Conservation (phyloP, 1,284 basidiomycete species). For the Hemileccinum hortonii region DNA sequence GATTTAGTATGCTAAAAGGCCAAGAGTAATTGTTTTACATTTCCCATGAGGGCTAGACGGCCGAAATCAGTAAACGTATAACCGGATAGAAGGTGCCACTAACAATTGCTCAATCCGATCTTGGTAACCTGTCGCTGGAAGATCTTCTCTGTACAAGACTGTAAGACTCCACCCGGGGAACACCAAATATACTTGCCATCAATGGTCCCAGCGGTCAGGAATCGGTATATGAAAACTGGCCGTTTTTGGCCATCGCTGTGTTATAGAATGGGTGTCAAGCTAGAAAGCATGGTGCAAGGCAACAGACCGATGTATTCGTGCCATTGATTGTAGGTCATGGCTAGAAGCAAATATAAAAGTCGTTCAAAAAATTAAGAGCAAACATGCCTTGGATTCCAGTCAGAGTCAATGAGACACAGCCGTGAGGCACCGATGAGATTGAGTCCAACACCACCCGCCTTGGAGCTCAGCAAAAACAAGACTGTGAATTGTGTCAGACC, state of each 20-base stretch:
- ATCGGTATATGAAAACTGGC: constrained; percentile 90
- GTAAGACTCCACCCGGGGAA: background rate
- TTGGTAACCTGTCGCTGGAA: constrained; percentile 96
- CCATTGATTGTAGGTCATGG: constrained; percentile 96
- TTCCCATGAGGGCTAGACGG: constrained; percentile 61
- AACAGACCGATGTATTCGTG: constrained; percentile 85
- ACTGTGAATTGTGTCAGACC: constrained; percentile 48
- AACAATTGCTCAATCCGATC: constrained; percentile 84
- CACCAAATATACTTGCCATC: constrained; percentile 49
- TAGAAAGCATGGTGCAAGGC: background rate
- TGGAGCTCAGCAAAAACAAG: constrained; percentile 91
- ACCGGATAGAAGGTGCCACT: constrained; percentile 31
- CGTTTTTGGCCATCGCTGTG: constrained; percentile 90
- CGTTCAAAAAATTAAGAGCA: background rate
- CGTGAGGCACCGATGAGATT: constrained; percentile 91
- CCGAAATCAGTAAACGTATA: constrained; percentile 8
- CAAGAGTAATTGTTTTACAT: constrained; percentile 38
- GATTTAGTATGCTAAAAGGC: constrained; percentile 7
- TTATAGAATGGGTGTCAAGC: constrained; percentile 5
- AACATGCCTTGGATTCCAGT: constrained; percentile 89
- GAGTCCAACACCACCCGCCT: constrained; percentile 93
- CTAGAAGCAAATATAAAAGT: constrained; percentile 36
- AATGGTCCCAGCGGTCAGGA: constrained; percentile 80
- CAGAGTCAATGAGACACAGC: constrained; percentile 84
- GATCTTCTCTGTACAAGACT: constrained; percentile 64